Evolutionary conservation across 1,284 basidiomycete genomes (phyloP), one percentile per base, ranked within the genome.

Genomic region (Thelephora terrestris): DNA sequence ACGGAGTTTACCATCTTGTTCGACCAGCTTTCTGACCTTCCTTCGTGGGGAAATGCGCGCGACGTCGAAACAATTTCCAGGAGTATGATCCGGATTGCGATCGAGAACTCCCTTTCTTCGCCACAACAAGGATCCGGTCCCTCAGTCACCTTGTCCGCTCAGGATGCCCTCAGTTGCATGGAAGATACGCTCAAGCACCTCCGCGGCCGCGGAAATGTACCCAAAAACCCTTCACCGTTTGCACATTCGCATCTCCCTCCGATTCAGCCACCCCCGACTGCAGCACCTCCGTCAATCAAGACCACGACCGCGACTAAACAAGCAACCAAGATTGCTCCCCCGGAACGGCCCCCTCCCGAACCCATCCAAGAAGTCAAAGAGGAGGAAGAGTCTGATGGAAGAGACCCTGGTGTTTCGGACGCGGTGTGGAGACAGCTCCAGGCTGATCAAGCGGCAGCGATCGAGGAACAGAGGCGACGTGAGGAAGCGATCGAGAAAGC

Each of bases 1-100:
- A 9, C 25, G 1, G 55, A 65, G 21, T 67, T 79, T 64, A 58
- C 59, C 24, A 48, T 52, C 3, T 35, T 71, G 14, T 52, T 81
- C 34, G 51, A 58, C 9, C 46, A 68, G n/a, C 63, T 83, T 50
- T 64, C 71, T 2, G 45, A 52, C 2, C 62, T 80, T 1, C 63
- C 68, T 3, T 72, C 71, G 2, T 82, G 79, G 79, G 79, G 79
- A 0, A 83, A 83, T 49, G 80, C 76, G 1, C 70, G 81, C 7
- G 56, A 58, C 42, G 47, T 56, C 51, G 65, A 73, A 47, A 76
- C 74, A 0, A 61, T 81, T 2, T 63, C 75, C 3, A 75, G 73
- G 53, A 57, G 67, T 38, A 69, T 83, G 64, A 58, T 69, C 10
- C 57, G 60, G 17, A 32, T 54, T 2, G 73, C 65, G 0, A 60